Conservation (phyloP, 1,284 basidiomycete genomes). For the Paramarasmius palmivorus region DNA sequence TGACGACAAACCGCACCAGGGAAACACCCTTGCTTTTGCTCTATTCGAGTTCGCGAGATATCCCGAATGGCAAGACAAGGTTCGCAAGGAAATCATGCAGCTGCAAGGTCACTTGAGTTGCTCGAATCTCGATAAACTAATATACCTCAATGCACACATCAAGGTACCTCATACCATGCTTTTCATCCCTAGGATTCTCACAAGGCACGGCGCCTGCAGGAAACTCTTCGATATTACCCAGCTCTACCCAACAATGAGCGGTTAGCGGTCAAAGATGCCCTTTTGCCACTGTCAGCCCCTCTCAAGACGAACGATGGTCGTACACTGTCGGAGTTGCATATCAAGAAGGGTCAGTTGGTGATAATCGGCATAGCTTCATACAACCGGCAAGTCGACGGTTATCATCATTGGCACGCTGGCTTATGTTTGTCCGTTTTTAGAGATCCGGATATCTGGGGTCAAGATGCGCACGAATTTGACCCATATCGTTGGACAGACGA, state of each 20-base stretch:
- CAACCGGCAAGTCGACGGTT: constrained; percentile 8
- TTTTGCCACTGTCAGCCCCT: constrained; percentile 17
- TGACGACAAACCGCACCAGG: no score
- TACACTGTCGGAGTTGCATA: constrained; percentile 12
- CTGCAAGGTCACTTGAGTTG: background rate
- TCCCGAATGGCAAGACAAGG: constrained; percentile 14
- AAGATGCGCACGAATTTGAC: constrained; percentile 18
- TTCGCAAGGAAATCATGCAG: constrained; percentile 15
- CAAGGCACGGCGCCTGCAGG: constrained; percentile 11
- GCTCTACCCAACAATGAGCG: constrained; percentile 19
- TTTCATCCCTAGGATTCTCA: background rate
- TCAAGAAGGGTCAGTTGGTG: constrained; percentile 18
- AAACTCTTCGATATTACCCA: constrained; percentile 17
- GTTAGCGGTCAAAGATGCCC: constrained; percentile 12
- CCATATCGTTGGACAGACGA: constrained; percentile 16
- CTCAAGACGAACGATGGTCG: constrained; percentile 12
- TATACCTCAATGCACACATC: constrained; percentile 18
- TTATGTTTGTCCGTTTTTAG: background rate
- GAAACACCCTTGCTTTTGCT: constrained; percentile 15
- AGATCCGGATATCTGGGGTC: constrained; percentile 17
- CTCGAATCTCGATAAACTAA: constrained; percentile 15
- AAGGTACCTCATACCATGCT: constrained; percentile 3
- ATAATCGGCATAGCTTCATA: constrained; percentile 16
- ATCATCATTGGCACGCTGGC: background rate
- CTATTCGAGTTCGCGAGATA: constrained; percentile 17